These are phyloP conservation scores for Cicer cuneatum DNA, from an alignment of 306 rosid species.

Conservation along the genomic window DNA sequence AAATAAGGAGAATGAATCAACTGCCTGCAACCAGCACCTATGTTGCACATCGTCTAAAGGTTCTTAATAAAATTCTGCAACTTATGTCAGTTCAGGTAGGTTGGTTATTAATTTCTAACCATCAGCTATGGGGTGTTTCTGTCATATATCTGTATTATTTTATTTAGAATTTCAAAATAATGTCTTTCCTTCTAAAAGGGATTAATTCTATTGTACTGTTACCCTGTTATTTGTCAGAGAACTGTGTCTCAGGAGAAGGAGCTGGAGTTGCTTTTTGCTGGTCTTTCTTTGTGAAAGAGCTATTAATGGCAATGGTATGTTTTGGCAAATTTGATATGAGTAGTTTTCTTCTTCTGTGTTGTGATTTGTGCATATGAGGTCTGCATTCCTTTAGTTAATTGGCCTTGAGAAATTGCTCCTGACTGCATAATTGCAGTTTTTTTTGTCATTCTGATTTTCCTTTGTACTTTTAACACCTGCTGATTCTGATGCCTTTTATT, in stretches of 20 bases:
- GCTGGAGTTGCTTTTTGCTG: constrained; percentile 83
- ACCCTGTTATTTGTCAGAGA: constrained; percentile 60
- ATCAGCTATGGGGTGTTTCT: background rate
- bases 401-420: background rate
- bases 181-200: constrained; percentile 6
- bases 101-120: constrained; percentile 19
- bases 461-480: background rate
- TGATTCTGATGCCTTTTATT: background rate
- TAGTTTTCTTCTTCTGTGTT: background rate
- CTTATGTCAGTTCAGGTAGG: constrained; percentile 76
- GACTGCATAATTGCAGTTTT: background rate
- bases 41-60: constrained; percentile 73
- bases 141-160: background rate
- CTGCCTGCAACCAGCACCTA: constrained; percentile 72
- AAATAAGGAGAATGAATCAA: constrained; percentile 59
- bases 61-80: constrained; percentile 80
- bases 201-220: constrained; percentile 25
- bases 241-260: constrained; percentile 69
- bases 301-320: constrained; percentile 45
- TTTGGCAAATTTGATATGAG: constrained; percentile 32
- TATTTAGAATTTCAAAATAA: constrained; percentile 11
- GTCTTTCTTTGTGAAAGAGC: constrained; percentile 72
- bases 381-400: background rate
- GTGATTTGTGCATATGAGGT: background rate
- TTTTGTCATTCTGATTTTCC: background rate